Conservation (phyloP, 495 filamentous ascomycete species). For the Endocarpon pusillum region DNA sequence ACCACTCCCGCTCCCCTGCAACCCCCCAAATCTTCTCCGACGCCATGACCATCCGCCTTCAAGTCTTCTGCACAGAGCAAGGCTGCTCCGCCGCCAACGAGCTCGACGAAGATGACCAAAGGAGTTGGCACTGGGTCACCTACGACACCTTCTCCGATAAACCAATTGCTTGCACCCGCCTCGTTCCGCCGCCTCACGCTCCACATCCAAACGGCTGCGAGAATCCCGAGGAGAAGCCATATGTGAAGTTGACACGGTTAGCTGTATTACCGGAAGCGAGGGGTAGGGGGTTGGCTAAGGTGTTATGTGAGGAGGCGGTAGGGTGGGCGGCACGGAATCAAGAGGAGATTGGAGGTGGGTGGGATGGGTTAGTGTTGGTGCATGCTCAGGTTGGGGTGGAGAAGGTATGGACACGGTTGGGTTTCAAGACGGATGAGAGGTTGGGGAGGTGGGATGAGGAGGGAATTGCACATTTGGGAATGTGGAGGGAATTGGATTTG, state of each 20-base stretch:
- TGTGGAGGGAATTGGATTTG: no score
- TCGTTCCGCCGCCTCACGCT: constrained; percentile 60
- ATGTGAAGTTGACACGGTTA: constrained; percentile 64
- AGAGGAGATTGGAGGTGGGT: constrained; percentile 29
- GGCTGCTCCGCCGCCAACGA: constrained; percentile 47
- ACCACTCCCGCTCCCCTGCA: constrained; percentile 14
- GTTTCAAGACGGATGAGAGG: constrained; percentile 50
- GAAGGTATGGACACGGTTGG: constrained; percentile 41
- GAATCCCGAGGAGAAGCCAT: constrained; percentile 39
- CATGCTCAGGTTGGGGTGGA: constrained; percentile 55
- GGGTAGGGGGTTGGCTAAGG: constrained; percentile 39
- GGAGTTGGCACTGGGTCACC: constrained; percentile 68
- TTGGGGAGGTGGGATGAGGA: constrained; percentile 73
- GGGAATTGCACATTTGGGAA: constrained; percentile 69
- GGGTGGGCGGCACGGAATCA: constrained; percentile 43
- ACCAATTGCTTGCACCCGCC: constrained; percentile 56
- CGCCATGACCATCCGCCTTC: constrained; percentile 58
- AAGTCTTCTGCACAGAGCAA: constrained; percentile 70
- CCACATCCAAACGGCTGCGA: constrained; percentile 31
- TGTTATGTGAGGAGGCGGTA: constrained; percentile 44
- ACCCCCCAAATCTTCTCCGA: constrained; percentile 50
- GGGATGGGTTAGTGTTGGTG: constrained; percentile 53
- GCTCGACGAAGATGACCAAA: constrained; percentile 59
- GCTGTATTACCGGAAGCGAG: constrained; percentile 47
- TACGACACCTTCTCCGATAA: constrained; percentile 32